Base-by-base conservation (phyloP, 306 rosid species). In the Spatholobus suberectus region DNA sequence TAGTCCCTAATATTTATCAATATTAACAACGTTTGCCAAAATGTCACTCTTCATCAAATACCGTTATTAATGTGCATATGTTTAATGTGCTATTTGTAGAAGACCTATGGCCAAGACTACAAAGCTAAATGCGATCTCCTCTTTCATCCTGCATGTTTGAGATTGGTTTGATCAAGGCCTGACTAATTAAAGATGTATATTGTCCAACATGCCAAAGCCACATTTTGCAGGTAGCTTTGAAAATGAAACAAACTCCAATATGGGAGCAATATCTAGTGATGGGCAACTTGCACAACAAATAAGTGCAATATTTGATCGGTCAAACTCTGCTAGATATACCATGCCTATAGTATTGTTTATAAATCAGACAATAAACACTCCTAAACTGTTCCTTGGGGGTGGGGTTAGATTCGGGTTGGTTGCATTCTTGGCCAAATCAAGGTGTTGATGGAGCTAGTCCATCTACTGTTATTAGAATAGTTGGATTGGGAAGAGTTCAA, bases 111-210 rank as follows among this genome's bases (percentile, higher is more conserved):
- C 95, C 17, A 95, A 91, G 94, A 97, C 97, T 6, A 95, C 93
- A 85, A 95, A 79, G 86, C 86, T 95, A 43, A 86, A 88, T 95
- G 98, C 91, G 87, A 87, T 80, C 98, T 93, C 88, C 97, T 95
- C 76, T 95, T 93, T 87, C 98, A 95, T 89, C 97, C 93, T 81
- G 92, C 95, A 2, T 95, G 98, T 86, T 90, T 93, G 87, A 93
- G 98, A 93, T 93, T 97, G 98, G 98, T 89, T 95, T 91, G 98
- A 95, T 90, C 98, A 95, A 88, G 97, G 98, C 84, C 78, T 95
- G 86, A 88, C 87, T 76, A n/a, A n/a, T n/a, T n/a, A n/a, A 97
- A 90, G 77, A 83, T 86, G 24, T 95, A 95, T 83, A 89, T 65
- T 95, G 98, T 82, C 98, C 98, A 4, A 95, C 97, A 58, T 95